Evolutionary conservation across 495 filamentous ascomycete species (phyloP).

Genomic region (Aspergillus olivimuriae): DNA sequence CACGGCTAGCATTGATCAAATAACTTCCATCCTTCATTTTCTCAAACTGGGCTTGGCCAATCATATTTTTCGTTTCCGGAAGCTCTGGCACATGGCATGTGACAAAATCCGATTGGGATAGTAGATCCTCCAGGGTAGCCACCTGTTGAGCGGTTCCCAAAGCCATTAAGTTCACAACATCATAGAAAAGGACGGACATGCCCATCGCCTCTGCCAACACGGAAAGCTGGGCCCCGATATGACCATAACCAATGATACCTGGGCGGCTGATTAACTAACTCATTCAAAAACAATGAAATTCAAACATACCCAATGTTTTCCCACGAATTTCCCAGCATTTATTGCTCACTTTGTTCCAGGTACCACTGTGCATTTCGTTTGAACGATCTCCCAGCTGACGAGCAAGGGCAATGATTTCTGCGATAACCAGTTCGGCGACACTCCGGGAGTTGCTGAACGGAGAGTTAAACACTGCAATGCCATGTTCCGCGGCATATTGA

Average conservation of each 20-base stretch:
- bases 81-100: slow-evolving; percentile 92
- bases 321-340: slow-evolving; percentile 98
- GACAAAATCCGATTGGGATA: slow-evolving; percentile 81
- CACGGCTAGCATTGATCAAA: slow-evolving; percentile 92
- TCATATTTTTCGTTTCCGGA: slow-evolving; percentile 86
- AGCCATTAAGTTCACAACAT: slow-evolving; percentile 87
- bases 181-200: slow-evolving; percentile 94
- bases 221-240: slow-evolving; percentile 94
- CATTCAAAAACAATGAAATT: not conserved
- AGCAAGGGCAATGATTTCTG: slow-evolving; percentile 84
- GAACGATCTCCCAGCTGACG: slow-evolving; percentile 91
- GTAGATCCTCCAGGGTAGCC: slow-evolving; percentile 64
- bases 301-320: slow-evolving; percentile 74
- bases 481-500: slow-evolving; percentile 80
- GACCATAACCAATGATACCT: slow-evolving; percentile 95
- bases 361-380: slow-evolving; percentile 88
- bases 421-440: slow-evolving; percentile 93
- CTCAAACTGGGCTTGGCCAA: slow-evolving; percentile 66
- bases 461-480: slow-evolving; percentile 98
- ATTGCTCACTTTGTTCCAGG: slow-evolving; percentile 95
- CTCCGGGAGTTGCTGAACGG: slow-evolving; percentile 96
- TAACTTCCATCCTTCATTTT: slow-evolving; percentile 91
- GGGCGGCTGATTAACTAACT: slow-evolving; percentile 1
- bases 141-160: slow-evolving; percentile 84
- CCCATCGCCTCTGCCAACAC: slow-evolving; percentile 96